Base-by-base conservation (phyloP, 495 filamentous ascomycete species). In the Penicillium pulvis region DNA sequence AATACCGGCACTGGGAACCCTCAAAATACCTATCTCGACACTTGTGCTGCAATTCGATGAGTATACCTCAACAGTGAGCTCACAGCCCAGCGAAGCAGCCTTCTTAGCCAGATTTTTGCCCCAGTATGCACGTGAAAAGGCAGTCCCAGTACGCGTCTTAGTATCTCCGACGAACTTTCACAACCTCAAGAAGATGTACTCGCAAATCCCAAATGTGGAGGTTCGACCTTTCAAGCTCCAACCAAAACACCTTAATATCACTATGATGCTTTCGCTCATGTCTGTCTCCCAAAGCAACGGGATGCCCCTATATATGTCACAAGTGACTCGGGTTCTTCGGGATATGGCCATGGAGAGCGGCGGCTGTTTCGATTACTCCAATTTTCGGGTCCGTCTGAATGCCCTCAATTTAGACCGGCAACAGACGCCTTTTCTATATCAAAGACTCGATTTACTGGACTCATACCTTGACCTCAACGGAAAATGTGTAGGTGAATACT, bases 21-120 rank as follows among this genome's bases (percentile, higher is more conserved):
- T 81, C 2, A 74, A 79, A 0, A 70, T 74, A 3, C 85, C 86
- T 2, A 72, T 90, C 10, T 75, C 88, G 0, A 87, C 81, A 0
- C 77, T 90, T 17, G 81, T 87, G 0, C 88, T 90, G 53, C 86
- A 90, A 49, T 91, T 84, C 60, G 86, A 87, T 61, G 79, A 81
- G 0, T n/a, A 81, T 62, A 83, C 74, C 1, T 81, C 79, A 0
- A 77, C 78, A 53, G 62, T 68, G 8, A 76, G 79, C 44, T 74
- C 75, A 26, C 76, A 80, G 16, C 74, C 81, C 0, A 89, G 87
- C 56, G 89, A 92, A 62, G 87, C 81, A 0, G 86, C 86, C 0
- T 90, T 79, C 59, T 72, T 93, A 0, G 77, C 79, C n/a, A 28
- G 28, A 28, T 28, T 1, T 7, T 7, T 28, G 6, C 28, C 28